phyloP scores from a whole-genome alignment of 306 rosid genomes.

The Prunus fruticosa region DNA sequence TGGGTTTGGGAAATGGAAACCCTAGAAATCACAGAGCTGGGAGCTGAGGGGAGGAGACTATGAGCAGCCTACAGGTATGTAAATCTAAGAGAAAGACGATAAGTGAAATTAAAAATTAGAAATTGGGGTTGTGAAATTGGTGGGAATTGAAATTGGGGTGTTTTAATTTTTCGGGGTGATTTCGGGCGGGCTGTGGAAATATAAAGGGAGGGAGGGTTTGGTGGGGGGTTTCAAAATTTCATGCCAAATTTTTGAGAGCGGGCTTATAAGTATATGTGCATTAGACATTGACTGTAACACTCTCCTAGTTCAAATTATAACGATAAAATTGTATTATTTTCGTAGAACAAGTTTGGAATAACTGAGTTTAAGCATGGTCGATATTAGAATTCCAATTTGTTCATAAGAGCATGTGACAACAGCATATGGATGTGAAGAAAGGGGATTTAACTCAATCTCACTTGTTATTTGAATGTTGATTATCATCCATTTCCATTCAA shows the following conservation, averaged over 20 bases:
- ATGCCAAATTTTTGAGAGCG: slow-evolving; percentile 53
- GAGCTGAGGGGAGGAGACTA: neutral
- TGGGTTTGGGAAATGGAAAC: slow-evolving; percentile 27
- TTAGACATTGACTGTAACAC: no score
- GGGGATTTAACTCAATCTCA: no score
- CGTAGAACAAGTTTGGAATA: no score
- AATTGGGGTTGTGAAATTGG: neutral
- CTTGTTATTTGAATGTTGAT: no score
- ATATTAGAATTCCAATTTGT: no score
- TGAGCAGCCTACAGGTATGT: neutral
- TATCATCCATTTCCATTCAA: no score
- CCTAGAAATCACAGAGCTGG: slow-evolving; percentile 25
- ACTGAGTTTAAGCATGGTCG: no score
- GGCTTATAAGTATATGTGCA: neutral
- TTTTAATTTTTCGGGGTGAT: slow-evolving; percentile 5
- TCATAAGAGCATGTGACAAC: no score
- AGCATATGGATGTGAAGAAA: no score
- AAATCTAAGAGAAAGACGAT: slow-evolving; percentile 1
- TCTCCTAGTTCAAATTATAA: no score
- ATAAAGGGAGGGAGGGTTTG: slow-evolving; percentile 17
- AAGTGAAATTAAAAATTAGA: neutral
- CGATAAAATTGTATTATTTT: no score
- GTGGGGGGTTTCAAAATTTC: slow-evolving; percentile 43
- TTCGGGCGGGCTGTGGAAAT: slow-evolving; percentile 22
- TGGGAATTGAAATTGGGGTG: slow-evolving; percentile 2